Conservation (phyloP, 495 filamentous ascomycete species). For the Xylaria sp. region DNA sequence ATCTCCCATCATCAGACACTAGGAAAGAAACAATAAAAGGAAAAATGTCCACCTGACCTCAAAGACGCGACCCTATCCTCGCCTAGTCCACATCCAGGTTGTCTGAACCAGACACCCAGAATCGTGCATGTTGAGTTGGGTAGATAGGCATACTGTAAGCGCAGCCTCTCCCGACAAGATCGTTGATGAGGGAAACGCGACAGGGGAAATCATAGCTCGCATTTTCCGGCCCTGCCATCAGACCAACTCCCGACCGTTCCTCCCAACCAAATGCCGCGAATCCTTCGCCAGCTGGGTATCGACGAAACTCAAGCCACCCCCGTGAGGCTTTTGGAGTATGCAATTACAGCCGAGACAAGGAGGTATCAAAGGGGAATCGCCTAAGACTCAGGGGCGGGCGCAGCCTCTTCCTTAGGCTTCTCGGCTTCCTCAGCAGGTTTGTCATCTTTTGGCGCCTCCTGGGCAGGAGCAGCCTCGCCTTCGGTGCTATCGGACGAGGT, state of each 20-base stretch:
- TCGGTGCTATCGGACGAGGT: conserved; percentile 94
- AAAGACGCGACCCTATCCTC: conserved; percentile 35
- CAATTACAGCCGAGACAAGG: conserved; percentile 42
- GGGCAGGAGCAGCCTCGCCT: conserved; percentile 73
- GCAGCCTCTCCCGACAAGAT: conserved; percentile 36
- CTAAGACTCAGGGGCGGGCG: conserved; percentile 51
- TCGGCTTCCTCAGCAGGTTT: conserved; percentile 61
- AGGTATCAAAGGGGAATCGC: conserved; percentile 31
- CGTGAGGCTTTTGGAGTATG: conserved; percentile 35
- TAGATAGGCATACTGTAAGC: conserved; percentile 36
- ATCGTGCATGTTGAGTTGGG: conserved; percentile 37
- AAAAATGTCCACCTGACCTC: conserved; percentile 42
- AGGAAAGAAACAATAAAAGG: conserved; percentile 43
- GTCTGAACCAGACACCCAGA: conserved; percentile 34
- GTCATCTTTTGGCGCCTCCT: conserved; percentile 63
- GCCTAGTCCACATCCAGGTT: conserved; percentile 37
- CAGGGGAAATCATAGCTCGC: conserved; percentile 39
- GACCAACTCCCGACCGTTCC: conserved; percentile 38
- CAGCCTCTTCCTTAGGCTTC: conserved; percentile 57
- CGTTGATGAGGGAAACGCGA: conserved; percentile 36
- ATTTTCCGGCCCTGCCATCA: conserved; percentile 39
- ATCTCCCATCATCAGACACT: conserved; percentile 43
- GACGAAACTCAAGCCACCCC: conserved; percentile 38
- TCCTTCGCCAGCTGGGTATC: conserved; percentile 41
- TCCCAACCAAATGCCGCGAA: conserved; percentile 38